Base-by-base conservation (phyloP, 2,329 filamentous ascomycete genomes). In the Microsporum canis region DNA sequence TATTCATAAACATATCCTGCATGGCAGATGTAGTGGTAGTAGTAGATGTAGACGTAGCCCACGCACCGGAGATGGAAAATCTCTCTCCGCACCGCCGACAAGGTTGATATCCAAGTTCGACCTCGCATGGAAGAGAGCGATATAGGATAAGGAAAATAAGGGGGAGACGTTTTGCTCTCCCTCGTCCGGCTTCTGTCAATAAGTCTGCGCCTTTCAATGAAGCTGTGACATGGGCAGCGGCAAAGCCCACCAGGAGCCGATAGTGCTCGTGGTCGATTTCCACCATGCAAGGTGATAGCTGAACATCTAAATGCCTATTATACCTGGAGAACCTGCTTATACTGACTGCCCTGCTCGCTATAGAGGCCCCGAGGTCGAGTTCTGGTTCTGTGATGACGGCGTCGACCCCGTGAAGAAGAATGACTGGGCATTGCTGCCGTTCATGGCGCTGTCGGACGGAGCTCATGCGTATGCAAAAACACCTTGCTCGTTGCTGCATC, bases 381-480 rank as follows among this genome's bases (percentile, higher is more conserved):
- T 82, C 69, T 97, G 92, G 88, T 89, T 96, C 71, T 91, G 90
- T 64, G 77, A 86, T 23, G 85, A 91, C 67, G 88, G 85, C 60
- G 79, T 78, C 62, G 91, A 96, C 74, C 90, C 92, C 8, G 88
- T 88, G 2, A 79, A 76, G 53, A 88, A 91, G 62, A 92, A 95
- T 76, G 89, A 94, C 71, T 99, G 94, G 94, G 82, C 86, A 33
- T 75, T 96, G 67, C 80, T 99, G 64, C 91, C 94, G 0, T 99
- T 99, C 74, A 96, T 97, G 89, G 94, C 94, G 31, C 77, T 99
- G 70, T 94, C 89, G 62, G 94, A 99, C 72, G 94, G 94, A 59
- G 94, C 94, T 60, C 94, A 99, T 79, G 86, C 91, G 86, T 94
- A 80, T 77, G 87, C 17, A 23, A 23, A 80, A 17, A 57, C 36